These are phyloP conservation scores for Talaromyces sp. DNA, from an alignment of 2,329 filamentous ascomycete species.

Conservation along the genomic window DNA sequence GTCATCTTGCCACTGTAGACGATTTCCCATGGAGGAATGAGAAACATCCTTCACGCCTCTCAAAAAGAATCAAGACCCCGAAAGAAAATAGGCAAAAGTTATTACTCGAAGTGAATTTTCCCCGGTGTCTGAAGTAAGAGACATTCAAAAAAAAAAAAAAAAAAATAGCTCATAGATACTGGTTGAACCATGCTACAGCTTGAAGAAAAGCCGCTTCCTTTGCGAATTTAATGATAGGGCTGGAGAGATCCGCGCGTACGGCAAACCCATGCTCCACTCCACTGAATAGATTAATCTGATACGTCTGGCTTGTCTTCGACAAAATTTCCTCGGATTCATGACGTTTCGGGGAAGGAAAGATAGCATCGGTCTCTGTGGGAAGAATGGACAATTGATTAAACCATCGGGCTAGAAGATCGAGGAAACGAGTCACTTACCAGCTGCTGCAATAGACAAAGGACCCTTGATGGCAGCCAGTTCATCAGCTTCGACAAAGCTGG, in stretches of 20 bases:
- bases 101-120: too few species aligned
- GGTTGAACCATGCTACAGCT: slow-evolving; percentile 8
- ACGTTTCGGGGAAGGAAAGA: slow-evolving; percentile 64
- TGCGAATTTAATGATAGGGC: slow-evolving; percentile 62
- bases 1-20: neutral
- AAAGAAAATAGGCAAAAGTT: too few species aligned
- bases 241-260: slow-evolving; percentile 63
- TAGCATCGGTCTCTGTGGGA: slow-evolving; percentile 57
- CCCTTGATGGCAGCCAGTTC: slow-evolving; percentile 65
- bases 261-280: slow-evolving; percentile 68
- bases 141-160: too few species aligned
- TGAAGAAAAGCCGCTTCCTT: slow-evolving; percentile 69
- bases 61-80: too few species aligned
- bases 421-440: slow-evolving; percentile 20
- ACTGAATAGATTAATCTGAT: slow-evolving; percentile 59
- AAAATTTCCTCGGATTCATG: slow-evolving; percentile 64
- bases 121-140: too few species aligned
- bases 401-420: neutral
- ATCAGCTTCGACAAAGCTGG: slow-evolving; percentile 63
- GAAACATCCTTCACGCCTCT: too few species aligned
- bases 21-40: too few species aligned
- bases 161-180: slow-evolving; percentile 23
- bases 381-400: neutral
- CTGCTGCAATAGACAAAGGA: slow-evolving; percentile 65
- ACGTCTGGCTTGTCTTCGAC: slow-evolving; percentile 57